Base-by-base conservation (phyloP, 305 asterid genomes). In the Petunia hybrid region DNA sequence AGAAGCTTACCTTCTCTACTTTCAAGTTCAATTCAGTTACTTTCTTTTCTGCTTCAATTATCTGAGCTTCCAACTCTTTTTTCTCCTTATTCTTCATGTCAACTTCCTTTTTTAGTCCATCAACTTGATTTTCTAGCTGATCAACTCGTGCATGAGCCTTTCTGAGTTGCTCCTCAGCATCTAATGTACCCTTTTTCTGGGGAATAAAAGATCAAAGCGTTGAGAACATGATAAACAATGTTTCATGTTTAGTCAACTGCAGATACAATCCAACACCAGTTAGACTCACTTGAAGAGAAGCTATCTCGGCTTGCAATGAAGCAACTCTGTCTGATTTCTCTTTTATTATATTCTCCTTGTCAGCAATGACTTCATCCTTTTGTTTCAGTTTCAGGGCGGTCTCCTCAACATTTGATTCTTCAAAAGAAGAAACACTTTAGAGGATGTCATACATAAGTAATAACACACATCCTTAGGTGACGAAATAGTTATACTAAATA, bases 61-160 rank as follows among this genome's bases (percentile, higher is more conserved):
- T 81, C 81, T 77, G 89, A 73, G 88, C 83, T 84, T 90, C 92
- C 81, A 89, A 61, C 6, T 77, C 85, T 83, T 85, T 86, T 31
- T 86, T 89, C 82, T 91, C 92, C 86, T 89, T 90, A 80, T 82
- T 86, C 84, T 88, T 90, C 79, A 78, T 35, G 66, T 84, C 88
- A 60, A 91, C 82, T 80, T 89, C 92, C 81, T 40, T 82, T 82
- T 81, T 85, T 82, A 93, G 91, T 77, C 83, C 83, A 76, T 89
- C 93, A 82, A 90, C 92, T 83, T 79, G 88, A 57, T 87, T 86
- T 82, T 89, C 94, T 81, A 92, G 78, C 70, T 87, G 94, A 75
- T 35, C 86, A 82, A 91, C 94, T 74, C 87, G 91, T 79, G 92
- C 95, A 76, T 90, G 93, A 81, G 95, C 97, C 89, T 89, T 93